These are phyloP conservation scores for Ocimum tenuiflorum DNA, from an alignment of 257 asterid species.

Conservation along the genomic window DNA sequence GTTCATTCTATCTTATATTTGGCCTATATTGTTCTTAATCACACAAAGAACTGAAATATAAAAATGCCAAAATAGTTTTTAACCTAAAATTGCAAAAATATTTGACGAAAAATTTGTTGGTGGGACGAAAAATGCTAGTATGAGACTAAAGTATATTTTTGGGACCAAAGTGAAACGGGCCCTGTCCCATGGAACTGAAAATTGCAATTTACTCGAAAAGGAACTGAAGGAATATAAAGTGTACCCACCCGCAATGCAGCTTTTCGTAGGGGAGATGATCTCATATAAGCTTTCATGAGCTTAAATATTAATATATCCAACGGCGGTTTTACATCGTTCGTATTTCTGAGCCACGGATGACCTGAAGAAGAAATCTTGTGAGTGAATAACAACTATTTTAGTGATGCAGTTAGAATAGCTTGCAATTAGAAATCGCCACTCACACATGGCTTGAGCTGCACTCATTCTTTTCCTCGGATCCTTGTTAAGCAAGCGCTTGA, in stretches of 20 bases:
- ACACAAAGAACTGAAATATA: too few relatives aligned
- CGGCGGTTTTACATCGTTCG: constrained; percentile 49
- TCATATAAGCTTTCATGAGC: constrained; percentile 83
- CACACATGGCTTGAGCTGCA: constrained; percentile 89
- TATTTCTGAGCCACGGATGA: constrained; percentile 82
- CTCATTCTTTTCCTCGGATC: constrained; percentile 96
- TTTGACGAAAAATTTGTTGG: too few relatives aligned
- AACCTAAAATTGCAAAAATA: too few relatives aligned
- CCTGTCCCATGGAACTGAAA: too few relatives aligned
- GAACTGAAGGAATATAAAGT: too few relatives aligned
- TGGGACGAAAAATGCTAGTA: too few relatives aligned
- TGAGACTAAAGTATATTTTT: too few relatives aligned
- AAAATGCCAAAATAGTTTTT: too few relatives aligned
- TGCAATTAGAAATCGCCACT: constrained; percentile 24
- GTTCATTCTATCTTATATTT: too few relatives aligned
- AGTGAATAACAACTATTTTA: not conserved
- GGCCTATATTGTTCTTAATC: too few relatives aligned
- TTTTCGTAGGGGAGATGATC: constrained; percentile 88
- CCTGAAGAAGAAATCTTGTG: constrained; percentile 44
- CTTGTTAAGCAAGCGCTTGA: constrained; percentile 62
- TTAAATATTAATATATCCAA: constrained; percentile 72
- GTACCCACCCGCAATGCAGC: constrained; percentile 76
- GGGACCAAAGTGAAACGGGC: too few relatives aligned
- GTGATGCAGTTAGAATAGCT: not conserved
- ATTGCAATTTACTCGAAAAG: too few relatives aligned